Percentiles rank a stretch among this genome's conserved stretches.
These are phyloP conservation scores for Globisporangium ultimum DNA, from an alignment of 352 stramenopile species.

Conservation along the genomic window DNA sequence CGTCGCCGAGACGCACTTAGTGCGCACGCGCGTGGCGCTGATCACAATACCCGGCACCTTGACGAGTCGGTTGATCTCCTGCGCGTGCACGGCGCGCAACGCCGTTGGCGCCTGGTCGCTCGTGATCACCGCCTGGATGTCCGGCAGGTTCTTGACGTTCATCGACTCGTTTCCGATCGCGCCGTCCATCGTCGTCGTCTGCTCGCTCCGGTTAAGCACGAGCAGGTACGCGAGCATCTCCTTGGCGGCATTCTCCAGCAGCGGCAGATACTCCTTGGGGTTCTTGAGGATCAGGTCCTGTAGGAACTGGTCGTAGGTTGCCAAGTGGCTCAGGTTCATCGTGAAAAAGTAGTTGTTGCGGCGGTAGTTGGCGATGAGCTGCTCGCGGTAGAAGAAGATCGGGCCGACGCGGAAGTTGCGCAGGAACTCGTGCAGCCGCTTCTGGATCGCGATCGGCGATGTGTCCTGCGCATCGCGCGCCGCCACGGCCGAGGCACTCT, in stretches of 20 bases:
- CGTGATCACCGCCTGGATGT: constrained; percentile 80
- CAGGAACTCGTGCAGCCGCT: constrained; percentile 77
- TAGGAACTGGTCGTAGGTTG: constrained; percentile 84
- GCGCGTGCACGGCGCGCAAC: constrained; percentile 81
- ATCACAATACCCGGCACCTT: constrained; percentile 97
- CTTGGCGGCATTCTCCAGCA: constrained; percentile 85
- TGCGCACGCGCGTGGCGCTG: constrained; percentile 90
- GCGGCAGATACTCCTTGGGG: constrained; percentile 80
- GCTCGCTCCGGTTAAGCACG: constrained; percentile 42
- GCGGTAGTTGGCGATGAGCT: constrained; percentile 84
- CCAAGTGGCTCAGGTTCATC: constrained; percentile 81
- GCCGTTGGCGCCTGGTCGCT: constrained; percentile 72
- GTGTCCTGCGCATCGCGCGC: constrained; percentile 45
- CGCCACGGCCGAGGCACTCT: constrained; percentile 47
- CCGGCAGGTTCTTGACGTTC: constrained; percentile 43
- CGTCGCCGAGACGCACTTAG: constrained; percentile 89
- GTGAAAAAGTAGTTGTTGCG: constrained; percentile 73
- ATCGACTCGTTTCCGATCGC: constrained; percentile 10
- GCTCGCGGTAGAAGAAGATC: constrained; percentile 89
- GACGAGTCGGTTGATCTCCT: constrained; percentile 89
- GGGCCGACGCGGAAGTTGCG: constrained; percentile 83
- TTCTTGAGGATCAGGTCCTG: constrained; percentile 83
- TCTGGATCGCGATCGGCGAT: constrained; percentile 60
- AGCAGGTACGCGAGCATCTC: constrained; percentile 68
- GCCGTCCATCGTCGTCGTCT: constrained; percentile 20